Evolutionary conservation across 352 stramenopile species (phyloP).

Genomic region (Lagenidium sp.): DNA sequence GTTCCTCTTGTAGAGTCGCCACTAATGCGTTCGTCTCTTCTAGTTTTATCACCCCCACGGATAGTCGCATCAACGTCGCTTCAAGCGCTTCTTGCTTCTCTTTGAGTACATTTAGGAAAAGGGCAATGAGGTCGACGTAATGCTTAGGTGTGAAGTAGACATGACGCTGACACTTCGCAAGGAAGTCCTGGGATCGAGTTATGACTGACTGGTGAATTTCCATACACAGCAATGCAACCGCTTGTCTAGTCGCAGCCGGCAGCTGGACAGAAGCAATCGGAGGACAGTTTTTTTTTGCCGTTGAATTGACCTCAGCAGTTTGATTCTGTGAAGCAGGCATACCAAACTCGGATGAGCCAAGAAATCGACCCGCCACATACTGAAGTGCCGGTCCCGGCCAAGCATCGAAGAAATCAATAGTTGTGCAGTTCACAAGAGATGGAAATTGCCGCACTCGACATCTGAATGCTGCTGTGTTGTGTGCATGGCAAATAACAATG

Average conservation of each 20-base stretch:
- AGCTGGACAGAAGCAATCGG: too few relatives aligned
- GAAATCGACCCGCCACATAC: slow-evolving; percentile 64
- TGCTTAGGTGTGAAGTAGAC: slow-evolving; percentile 76
- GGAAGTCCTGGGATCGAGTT: slow-evolving; percentile 18
- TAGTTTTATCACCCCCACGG: slow-evolving; percentile 53
- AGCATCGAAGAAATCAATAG: slow-evolving; percentile 91
- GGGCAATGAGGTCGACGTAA: slow-evolving; percentile 86
- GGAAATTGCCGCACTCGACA: slow-evolving; percentile 87
- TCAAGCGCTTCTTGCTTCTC: slow-evolving; percentile 35
- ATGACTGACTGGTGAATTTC: slow-evolving; percentile 37
- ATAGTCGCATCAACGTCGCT: slow-evolving; percentile 45
- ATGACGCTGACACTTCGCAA: slow-evolving; percentile 20
- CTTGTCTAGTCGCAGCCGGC: slow-evolving; percentile 13
- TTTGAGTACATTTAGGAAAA: slow-evolving; percentile 72
- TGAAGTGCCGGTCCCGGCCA: slow-evolving; percentile 86
- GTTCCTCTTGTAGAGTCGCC: slow-evolving; percentile 51
- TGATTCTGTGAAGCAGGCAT: too few relatives aligned
- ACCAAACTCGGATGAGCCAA: too few relatives aligned
- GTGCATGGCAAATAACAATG: slow-evolving; percentile 88
- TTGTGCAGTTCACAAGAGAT: slow-evolving; percentile 90
- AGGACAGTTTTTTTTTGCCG: neutral
- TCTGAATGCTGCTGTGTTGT: slow-evolving; percentile 73
- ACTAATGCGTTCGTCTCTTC: slow-evolving; percentile 68
- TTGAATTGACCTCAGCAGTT: too few relatives aligned
- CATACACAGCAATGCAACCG: slow-evolving; percentile 34